Base-by-base conservation (phyloP, 2,329 filamentous ascomycete species). In the Teratosphaeria zuluensis region DNA sequence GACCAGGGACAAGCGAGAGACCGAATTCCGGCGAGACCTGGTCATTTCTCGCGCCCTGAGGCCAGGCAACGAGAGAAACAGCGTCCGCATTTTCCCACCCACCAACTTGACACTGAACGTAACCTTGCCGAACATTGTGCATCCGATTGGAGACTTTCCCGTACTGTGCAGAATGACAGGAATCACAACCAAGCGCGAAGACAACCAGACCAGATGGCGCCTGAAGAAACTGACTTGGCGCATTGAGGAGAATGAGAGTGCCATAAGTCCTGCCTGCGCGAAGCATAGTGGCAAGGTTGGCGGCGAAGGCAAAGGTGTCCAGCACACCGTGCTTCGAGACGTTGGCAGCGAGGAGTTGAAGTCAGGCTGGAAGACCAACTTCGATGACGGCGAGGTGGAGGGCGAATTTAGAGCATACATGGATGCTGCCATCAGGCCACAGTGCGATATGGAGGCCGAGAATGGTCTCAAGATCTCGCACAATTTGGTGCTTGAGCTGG, bases 221-320 rank as follows among this genome's bases (percentile, higher is more conserved):
- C 80, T 99, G 32, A 89, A 92, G 73, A 94, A 95, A 74, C 81
- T 96, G 64, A 90, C 88, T 63, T 99, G 92, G 92, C 85, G 89
- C 64, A 86, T 99, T 56, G 92, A 96, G 70, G 92, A 99, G 78
- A 87, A 85, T 46, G 83, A 90, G 72, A 88, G 86, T 74, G 86
- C 87, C 42, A 79, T 92, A 46, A 89, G 90, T 0, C 86, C 88
- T 1, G 88, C 90, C 19, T 97, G 94, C 76, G 69, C 81, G 38
- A 88, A 87, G 72, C 94, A 97, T 75, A 74, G 80, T 8, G 79
- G 82, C 64, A 86, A 86, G 68, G 76, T 87, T 24, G 81, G 82
- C 19, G 54, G 38, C 11, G 58, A 80, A 81, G 65, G 79, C 81
- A 61, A 95, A 91, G 74, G 89, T 88, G 21, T 54, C 11, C 28